Conservation (phyloP, 1,284 basidiomycete genomes). For the Ceratobasidium sp. region DNA sequence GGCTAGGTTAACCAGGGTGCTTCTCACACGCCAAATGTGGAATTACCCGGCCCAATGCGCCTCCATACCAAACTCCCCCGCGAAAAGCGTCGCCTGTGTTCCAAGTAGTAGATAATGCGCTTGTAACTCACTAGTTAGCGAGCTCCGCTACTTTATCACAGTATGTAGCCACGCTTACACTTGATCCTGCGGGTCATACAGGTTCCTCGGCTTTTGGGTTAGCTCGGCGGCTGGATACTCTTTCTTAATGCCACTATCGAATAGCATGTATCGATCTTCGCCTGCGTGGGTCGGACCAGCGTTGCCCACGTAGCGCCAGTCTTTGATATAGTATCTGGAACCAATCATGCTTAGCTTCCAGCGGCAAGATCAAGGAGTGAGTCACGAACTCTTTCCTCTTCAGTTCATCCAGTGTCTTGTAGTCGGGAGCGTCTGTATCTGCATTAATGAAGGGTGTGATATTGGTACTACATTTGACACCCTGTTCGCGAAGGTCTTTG, state of each 20-base stretch:
- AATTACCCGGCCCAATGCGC: constrained; percentile 29
- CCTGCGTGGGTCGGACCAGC: neutral
- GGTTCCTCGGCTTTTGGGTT: constrained; percentile 18
- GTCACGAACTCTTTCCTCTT: neutral
- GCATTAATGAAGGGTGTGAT: constrained; percentile 46
- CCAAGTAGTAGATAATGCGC: constrained; percentile 33
- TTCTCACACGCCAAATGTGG: neutral
- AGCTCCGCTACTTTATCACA: neutral
- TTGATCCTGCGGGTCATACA: neutral
- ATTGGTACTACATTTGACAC: constrained; percentile 45
- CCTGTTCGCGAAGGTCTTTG: constrained; percentile 16
- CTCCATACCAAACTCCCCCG: constrained; percentile 45
- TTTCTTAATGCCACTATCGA: neutral
- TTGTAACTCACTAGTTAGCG: neutral
- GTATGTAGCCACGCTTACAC: neutral
- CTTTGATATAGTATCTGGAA: constrained; percentile 34
- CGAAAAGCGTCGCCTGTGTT: constrained; percentile 41
- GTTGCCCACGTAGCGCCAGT: neutral
- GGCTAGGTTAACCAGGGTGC: neutral
- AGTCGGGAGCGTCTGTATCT: constrained; percentile 6
- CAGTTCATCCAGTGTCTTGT: constrained; percentile 16
- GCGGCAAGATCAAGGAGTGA: neutral
- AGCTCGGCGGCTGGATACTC: neutral
- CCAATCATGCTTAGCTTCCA: constrained; percentile 2
- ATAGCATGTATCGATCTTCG: constrained; percentile 24